Evolutionary conservation across 345 rosid genomes (phyloP), one percentile per base, ranked within the genome.

Genomic region (Atalantia buxifolia): DNA sequence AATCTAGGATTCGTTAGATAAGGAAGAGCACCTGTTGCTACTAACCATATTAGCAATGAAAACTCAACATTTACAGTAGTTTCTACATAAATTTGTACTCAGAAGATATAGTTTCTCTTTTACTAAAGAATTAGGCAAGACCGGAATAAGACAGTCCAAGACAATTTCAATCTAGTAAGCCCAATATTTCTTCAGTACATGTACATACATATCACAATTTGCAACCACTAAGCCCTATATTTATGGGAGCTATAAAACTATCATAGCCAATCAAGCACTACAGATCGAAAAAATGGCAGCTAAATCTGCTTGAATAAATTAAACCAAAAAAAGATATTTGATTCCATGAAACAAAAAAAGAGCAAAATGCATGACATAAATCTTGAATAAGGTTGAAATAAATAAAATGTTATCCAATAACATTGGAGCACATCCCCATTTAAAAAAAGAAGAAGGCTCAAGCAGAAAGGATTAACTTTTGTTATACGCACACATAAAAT

Each of bases 401-500:
- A 33, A 10, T 25, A 35, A 50, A 53, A 0, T 67, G 56, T 35
- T 18, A 66, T 66, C 72, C 79, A 55, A 36, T 35, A 55, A 35
- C 79, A 66, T 55, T 66, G 65, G 36, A 66, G 72, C 72, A 56
- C 72, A 66, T 76, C 79, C 55, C 13, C 79, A 18, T 16, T 5
- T 8, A 6, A 76, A 66, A 35, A 1, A 9, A 24, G 66, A 67
- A 65, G 79, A 53, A 16, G 72, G 38, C 79, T 76, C 79, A 35
- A 76, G 56, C 72, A 76, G 65, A 66, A 55, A 24, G 72, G 79
- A 76, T 67, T 53, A 18, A 31, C 3, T 55, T 57, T 67, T 55
- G 25, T 36, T 55, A n/a, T 76, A 56, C 65, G 66, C 66, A 76
- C 73, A 66, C 21, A 76, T 76, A 76, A 76, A 76, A 76, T 76